Conservation (phyloP, 2,329 filamentous ascomycete genomes). For the Hysterium pulicare region DNA sequence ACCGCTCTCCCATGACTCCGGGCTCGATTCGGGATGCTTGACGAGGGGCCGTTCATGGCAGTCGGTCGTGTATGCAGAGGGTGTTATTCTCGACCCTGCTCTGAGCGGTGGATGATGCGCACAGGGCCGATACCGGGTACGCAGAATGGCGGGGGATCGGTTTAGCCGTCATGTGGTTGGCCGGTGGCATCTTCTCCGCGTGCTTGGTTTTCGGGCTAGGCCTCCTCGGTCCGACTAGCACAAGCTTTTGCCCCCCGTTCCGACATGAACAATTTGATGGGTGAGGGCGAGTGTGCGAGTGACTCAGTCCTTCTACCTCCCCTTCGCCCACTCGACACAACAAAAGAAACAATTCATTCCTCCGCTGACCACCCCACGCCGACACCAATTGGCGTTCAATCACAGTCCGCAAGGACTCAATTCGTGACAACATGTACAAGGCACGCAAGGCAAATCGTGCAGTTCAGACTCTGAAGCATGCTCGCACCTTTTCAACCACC, state of each 20-base stretch:
- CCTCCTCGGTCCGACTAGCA: no score
- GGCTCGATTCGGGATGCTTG: not conserved
- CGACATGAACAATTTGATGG: no score
- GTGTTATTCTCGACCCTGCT: no score
- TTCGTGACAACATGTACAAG: slow-evolving; percentile 24
- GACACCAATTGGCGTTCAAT: slow-evolving; percentile 1
- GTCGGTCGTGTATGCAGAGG: no score
- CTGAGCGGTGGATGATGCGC: no score
- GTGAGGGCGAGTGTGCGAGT: no score
- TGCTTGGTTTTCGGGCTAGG: no score
- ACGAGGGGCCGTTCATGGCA: not conserved
- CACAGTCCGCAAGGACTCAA: slow-evolving; percentile 6
- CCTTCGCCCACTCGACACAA: not conserved
- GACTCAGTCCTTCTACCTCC: not conserved
- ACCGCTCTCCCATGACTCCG: slow-evolving; percentile 8
- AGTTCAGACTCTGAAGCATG: slow-evolving; percentile 33
- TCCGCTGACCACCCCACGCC: not conserved
- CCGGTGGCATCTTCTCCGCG: no score
- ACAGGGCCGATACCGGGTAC: no score
- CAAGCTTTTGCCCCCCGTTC: no score
- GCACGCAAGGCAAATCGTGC: slow-evolving; percentile 34
- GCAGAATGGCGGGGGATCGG: no score
- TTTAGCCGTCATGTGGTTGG: no score
- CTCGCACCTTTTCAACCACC: slow-evolving; percentile 45
- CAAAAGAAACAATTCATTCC: not conserved